Evolutionary conservation across 352 stramenopile species (phyloP), one percentile per base, ranked within the genome.

Genomic region (Pythium monospermum): DNA sequence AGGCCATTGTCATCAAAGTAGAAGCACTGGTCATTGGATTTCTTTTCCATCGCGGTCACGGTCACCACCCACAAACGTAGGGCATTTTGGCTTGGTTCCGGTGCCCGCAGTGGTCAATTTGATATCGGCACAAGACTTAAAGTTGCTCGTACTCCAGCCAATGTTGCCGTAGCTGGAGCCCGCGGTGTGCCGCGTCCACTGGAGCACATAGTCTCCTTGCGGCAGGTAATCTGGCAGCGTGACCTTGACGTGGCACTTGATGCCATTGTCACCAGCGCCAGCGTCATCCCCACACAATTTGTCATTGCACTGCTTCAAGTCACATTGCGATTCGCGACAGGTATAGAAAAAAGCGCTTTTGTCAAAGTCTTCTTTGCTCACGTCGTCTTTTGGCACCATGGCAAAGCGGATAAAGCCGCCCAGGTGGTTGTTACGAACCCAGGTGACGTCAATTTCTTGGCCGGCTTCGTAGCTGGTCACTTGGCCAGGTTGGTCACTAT

Each of bases 1-100:
- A 85, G 61, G 33, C 69, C 72, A 23, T 69, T 80, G 6, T 71
- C 72, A 56, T 76, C 66, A 42, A 76, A 85, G 64, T 83, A 85
- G 44, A 74, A 85, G 39, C 73, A 85, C 63, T 78, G 51, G 27
- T 73, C 46, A 30, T 39, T 56, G 18, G 49, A 46, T 42, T 75
- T 57, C 47, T 66, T 51, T 11, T 74, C 57, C 28, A 79, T 66
- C 42, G 64, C 64, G 6, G 71, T 79, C 46, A 83, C 71, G 71
- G 49, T 85, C 73, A 7, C 71, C 71, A 5, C 73, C 73, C 26
- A 74, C 56, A 37, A 83, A 85, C 1, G 64, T 63, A 1, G 71
- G 71, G 19, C 73, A 85, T 11, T 39, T 61, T 0, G 73, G 71
- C 28, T 64, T 57, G 12, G 39, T 62, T 6, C 59, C 58, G 0